Conservation (phyloP, 371 early-diverging fungal species). For the Zychaea mexicana region DNA sequence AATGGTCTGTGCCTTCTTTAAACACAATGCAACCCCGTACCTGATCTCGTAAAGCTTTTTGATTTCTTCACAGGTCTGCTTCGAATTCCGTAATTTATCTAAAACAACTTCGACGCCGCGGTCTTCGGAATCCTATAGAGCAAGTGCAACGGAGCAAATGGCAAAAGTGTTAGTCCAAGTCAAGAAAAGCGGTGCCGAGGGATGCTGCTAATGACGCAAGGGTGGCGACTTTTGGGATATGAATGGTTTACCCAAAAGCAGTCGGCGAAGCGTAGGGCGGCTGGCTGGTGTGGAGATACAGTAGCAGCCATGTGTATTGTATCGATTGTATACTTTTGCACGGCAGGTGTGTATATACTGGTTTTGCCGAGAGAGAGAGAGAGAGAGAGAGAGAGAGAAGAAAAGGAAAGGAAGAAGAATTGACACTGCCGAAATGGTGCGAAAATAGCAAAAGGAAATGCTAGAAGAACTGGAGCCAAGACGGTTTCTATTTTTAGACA, state of each 20-base stretch:
- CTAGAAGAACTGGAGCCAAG: too few relatives aligned
- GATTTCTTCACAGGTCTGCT: constrained; percentile 30
- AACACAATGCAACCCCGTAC: not conserved
- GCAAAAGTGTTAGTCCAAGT: too few relatives aligned
- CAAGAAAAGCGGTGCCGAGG: too few relatives aligned
- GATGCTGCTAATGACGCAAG: not conserved
- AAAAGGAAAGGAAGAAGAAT: too few relatives aligned
- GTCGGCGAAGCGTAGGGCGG: constrained; percentile 21
- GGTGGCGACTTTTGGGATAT: not conserved
- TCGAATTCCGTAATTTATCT: constrained; percentile 17
- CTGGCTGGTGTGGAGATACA: constrained; percentile 8
- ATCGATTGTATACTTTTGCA: too few relatives aligned
- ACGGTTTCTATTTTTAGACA: too few relatives aligned
- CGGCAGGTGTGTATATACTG: too few relatives aligned
- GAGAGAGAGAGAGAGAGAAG: too few relatives aligned
- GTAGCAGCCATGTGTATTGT: constrained; percentile 6
- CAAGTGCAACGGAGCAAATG: not conserved
- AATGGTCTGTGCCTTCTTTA: not conserved
- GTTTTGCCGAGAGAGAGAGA: not conserved
- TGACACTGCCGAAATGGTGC: too few relatives aligned
- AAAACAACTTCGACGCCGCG: constrained; percentile 22
- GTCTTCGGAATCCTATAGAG: constrained; percentile 17
- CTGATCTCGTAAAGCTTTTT: constrained; percentile 26
- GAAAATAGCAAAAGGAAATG: too few relatives aligned
- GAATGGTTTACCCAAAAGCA: constrained; percentile 19